phyloP scores from a whole-genome alignment of 345 rosid genomes.

The Acer yangbiense region DNA sequence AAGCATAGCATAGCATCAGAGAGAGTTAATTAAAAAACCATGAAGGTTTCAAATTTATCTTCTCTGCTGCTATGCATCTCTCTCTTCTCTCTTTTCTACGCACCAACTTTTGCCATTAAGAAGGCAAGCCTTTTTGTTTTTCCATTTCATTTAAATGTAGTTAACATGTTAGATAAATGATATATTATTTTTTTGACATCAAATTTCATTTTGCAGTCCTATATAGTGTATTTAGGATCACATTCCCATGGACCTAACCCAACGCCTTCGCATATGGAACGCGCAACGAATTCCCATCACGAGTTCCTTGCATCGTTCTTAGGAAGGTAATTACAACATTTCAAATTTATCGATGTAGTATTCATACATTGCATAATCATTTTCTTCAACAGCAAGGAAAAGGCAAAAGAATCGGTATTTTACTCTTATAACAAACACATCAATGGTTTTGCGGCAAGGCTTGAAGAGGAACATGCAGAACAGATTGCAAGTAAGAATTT shows the following conservation, averaged over 20 bases:
- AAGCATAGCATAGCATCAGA: neutral
- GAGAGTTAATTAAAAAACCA: neutral
- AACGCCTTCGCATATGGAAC: neutral
- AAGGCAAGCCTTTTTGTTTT: slow-evolving; percentile 10
- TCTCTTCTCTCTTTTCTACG: neutral
- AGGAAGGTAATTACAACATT: slow-evolving; percentile 23
- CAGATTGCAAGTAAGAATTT: too few species aligned
- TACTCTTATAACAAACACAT: too few species aligned
- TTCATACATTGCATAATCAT: too few species aligned
- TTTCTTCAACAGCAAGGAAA: too few species aligned
- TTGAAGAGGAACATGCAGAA: too few species aligned
- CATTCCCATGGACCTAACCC: slow-evolving; percentile 21
- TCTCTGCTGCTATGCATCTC: neutral
- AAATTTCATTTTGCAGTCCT: slow-evolving; percentile 15
- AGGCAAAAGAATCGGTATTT: too few species aligned
- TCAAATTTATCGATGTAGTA: too few species aligned
- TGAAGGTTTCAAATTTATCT: neutral
- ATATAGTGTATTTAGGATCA: slow-evolving; percentile 33
- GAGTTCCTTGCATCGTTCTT: slow-evolving; percentile 34
- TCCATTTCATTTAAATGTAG: too few species aligned
- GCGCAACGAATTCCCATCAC: slow-evolving; percentile 25
- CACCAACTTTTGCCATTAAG: neutral
- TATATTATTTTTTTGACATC: too few species aligned
- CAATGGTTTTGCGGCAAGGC: too few species aligned
- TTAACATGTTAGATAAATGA: too few species aligned